phyloP scores from a whole-genome alignment of 352 stramenopile species.

The Phytophthora syringae region DNA sequence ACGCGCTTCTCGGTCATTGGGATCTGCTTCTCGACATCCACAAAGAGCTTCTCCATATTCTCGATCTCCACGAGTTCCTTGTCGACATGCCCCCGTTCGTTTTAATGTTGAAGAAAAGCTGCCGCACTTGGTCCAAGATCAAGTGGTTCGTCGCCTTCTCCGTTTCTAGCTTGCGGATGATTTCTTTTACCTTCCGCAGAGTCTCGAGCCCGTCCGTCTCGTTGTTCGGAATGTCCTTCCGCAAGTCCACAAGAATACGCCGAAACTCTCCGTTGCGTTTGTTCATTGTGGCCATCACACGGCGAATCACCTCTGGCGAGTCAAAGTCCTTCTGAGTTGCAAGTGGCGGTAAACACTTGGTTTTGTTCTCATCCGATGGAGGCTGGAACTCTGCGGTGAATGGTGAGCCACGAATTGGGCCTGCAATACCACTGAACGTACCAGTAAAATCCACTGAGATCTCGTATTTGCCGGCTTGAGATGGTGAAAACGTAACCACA shows the following conservation, averaged over 20 bases:
- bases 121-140: slow-evolving; percentile 77
- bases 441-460: slow-evolving; percentile 93
- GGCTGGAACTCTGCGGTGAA: slow-evolving; percentile 68
- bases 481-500: slow-evolving; percentile 90
- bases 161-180: slow-evolving; percentile 77
- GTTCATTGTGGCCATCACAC: slow-evolving; percentile 84
- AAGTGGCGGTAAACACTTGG: slow-evolving; percentile 76
- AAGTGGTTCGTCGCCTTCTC: slow-evolving; percentile 76
- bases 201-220: slow-evolving; percentile 82
- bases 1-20: slow-evolving; percentile 77
- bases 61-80: slow-evolving; percentile 86
- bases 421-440: slow-evolving; percentile 93
- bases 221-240: slow-evolving; percentile 85
- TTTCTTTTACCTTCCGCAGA: slow-evolving; percentile 85
- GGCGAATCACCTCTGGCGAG: slow-evolving; percentile 70
- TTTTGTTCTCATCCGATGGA: slow-evolving; percentile 70
- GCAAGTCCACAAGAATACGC: slow-evolving; percentile 76
- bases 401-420: slow-evolving; percentile 94
- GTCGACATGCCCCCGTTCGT: slow-evolving; percentile 82
- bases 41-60: slow-evolving; percentile 84
- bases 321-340: slow-evolving; percentile 77
- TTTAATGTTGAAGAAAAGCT: slow-evolving; percentile 84
- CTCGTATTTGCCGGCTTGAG: slow-evolving; percentile 82
- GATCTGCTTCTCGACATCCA: slow-evolving; percentile 83
- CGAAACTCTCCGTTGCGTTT: slow-evolving; percentile 86